Conservation (phyloP, 2,329 filamentous ascomycete species). For the Leptographium wingfieldii region DNA sequence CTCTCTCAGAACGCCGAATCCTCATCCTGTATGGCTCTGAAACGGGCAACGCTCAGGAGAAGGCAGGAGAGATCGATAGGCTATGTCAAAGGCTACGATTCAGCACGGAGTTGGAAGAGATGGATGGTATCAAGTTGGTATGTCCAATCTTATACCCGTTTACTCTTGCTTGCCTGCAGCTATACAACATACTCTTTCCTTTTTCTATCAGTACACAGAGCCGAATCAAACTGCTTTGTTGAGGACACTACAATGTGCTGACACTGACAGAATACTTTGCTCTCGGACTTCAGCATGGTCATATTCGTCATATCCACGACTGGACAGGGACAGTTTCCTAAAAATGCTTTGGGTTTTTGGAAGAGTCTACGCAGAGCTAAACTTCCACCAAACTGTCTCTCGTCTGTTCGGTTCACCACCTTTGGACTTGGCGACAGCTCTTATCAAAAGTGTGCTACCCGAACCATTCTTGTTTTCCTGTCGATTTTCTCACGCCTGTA, state of each 20-base stretch:
- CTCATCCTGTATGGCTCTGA: constrained; percentile 88
- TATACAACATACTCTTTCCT: not conserved
- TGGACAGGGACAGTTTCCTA: constrained; percentile 84
- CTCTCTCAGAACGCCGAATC: constrained; percentile 24
- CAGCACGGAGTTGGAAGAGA: constrained; percentile 57
- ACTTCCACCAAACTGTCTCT: constrained; percentile 57
- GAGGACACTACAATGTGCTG: not conserved
- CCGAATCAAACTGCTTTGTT: not conserved
- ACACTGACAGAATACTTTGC: constrained; percentile 29
- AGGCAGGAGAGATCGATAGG: constrained; percentile 71
- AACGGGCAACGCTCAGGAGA: constrained; percentile 86
- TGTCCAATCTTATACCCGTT: constrained; percentile 22
- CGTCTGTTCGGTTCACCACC: constrained; percentile 59
- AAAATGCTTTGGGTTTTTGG: constrained; percentile 76
- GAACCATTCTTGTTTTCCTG: not conserved
- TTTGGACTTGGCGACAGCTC: constrained; percentile 93
- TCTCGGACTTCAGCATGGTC: constrained; percentile 40
- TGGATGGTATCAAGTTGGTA: constrained; percentile 67
- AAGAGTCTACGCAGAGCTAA: constrained; percentile 68
- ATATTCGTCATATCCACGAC: constrained; percentile 85
- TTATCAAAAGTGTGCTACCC: constrained; percentile 61
- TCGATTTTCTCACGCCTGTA: not conserved
- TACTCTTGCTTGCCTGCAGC: constrained; percentile 5
- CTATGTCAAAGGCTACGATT: constrained; percentile 70
- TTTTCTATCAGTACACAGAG: not conserved